Evolutionary conservation across 805 yeast genomes (phyloP).

Genomic region (Metschnikowia matae): DNA sequence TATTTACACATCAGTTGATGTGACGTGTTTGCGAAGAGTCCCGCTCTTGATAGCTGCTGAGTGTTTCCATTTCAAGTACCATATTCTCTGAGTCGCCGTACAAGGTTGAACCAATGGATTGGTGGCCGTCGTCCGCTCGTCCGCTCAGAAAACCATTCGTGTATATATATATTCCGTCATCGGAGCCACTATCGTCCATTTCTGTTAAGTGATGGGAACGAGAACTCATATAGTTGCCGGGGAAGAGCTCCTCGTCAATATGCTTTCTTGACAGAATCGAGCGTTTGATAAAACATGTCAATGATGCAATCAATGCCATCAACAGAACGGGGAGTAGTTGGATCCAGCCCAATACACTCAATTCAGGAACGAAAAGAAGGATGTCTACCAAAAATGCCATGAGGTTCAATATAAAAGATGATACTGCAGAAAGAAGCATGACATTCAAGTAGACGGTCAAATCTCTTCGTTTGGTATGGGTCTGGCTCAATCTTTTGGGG

Average conservation of each 20-base stretch:
- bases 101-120: background rate
- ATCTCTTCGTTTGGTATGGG: conserved; percentile 2
- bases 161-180: conserved; percentile 42
- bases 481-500: background rate
- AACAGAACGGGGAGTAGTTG: conserved; percentile 64
- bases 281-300: conserved; percentile 70
- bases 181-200: conserved; percentile 33
- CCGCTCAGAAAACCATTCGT: conserved; percentile 38
- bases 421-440: conserved; percentile 55
- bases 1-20: background rate
- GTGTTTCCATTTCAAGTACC: conserved; percentile 1
- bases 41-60: background rate
- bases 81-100: background rate
- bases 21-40: background rate
- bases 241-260: conserved; percentile 25
- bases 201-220: conserved; percentile 3
- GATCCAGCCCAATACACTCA: conserved; percentile 85
- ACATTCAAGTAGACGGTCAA: conserved; percentile 40
- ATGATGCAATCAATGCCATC: conserved; percentile 58
- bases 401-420: conserved; percentile 64
- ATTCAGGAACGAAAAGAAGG: conserved; percentile 66
- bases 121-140: conserved; percentile 5
- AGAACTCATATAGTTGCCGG: conserved; percentile 9
- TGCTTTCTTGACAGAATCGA: conserved; percentile 50
- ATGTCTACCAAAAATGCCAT: conserved; percentile 81